Conservation (phyloP, 1,284 basidiomycete species). For the Tilletia setariae region DNA sequence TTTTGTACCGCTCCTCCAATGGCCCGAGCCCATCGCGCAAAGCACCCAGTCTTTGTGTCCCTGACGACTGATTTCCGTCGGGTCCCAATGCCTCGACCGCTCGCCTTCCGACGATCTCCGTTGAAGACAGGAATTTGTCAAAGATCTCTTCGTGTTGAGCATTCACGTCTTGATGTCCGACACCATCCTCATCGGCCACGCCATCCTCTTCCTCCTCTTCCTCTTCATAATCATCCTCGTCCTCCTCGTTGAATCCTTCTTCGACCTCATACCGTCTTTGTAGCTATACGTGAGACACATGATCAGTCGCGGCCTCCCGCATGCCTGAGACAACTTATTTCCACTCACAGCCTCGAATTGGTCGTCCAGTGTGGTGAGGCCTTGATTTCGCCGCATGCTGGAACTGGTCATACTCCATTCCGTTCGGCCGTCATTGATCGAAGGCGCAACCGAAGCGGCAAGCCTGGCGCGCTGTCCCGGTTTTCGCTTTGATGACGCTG, state of each 20-base stretch:
- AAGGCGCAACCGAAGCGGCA: background rate
- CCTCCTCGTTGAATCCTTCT: conserved; percentile 71
- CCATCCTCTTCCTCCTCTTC: conserved; percentile 66
- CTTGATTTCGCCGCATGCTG: conserved; percentile 88
- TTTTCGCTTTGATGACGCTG: conserved; percentile 10
- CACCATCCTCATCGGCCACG: conserved; percentile 61
- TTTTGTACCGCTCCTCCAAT: conserved; percentile 11
- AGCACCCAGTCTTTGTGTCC: background rate
- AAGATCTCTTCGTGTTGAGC: conserved; percentile 67
- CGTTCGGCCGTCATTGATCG: conserved; percentile 27
- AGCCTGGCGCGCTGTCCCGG: conserved; percentile 8
- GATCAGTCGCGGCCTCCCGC: too few species aligned
- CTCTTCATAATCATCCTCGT: conserved; percentile 67
- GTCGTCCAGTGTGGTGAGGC: conserved; percentile 82
- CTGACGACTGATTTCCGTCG: background rate
- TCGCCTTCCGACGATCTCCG: conserved; percentile 1
- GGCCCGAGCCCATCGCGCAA: background rate
- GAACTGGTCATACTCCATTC: conserved; percentile 77
- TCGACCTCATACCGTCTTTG: conserved; percentile 53
- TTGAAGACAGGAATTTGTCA: conserved; percentile 73
- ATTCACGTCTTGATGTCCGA: conserved; percentile 74
- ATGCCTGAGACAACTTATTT: too few species aligned
- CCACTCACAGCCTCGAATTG: conserved; percentile 79
- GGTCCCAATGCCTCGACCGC: background rate
- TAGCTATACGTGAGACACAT: background rate